Conservation (phyloP, 805 yeast genomes). For the Zygotorulaspora florentina region DNA sequence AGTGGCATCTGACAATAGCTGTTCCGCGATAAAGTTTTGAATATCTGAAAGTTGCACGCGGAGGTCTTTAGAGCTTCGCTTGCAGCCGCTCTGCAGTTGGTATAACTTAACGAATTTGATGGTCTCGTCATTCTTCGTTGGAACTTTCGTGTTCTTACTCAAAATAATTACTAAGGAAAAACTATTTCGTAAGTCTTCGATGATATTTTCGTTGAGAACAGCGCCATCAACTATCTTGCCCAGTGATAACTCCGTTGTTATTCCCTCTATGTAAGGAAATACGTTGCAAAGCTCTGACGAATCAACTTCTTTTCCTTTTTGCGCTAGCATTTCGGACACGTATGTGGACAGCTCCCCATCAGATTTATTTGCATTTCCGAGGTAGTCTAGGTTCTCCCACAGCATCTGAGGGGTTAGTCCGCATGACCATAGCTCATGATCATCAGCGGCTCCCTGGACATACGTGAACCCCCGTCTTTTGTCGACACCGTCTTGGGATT, state of each 20-base stretch:
- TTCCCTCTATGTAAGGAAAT: conserved; percentile 15
- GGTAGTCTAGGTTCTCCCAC: conserved; percentile 45
- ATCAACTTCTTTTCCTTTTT: neutral
- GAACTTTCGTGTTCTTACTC: conserved; percentile 14
- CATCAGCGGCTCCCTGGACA: conserved; percentile 94
- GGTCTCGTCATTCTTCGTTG: neutral
- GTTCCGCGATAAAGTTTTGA: conserved; percentile 23
- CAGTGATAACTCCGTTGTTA: conserved; percentile 21
- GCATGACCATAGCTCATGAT: conserved; percentile 81
- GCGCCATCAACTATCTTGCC: conserved; percentile 20
- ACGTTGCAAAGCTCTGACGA: conserved; percentile 11
- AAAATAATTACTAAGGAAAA: conserved; percentile 21
- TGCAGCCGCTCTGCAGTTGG: conserved; percentile 40
- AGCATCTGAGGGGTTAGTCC: conserved; percentile 49
- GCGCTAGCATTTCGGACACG: conserved; percentile 5
- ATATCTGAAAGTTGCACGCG: conserved; percentile 46
- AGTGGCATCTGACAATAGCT: neutral
- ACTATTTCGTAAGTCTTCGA: conserved; percentile 5
- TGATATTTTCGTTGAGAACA: conserved; percentile 8
- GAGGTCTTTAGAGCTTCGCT: conserved; percentile 64
- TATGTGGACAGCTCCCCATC: conserved; percentile 32
- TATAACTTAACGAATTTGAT: conserved; percentile 8
- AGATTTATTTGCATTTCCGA: conserved; percentile 28
- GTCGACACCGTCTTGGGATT: conserved; percentile 55
- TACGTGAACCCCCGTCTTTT: conserved; percentile 50